These are phyloP conservation scores for Pleurotus sapidus DNA, from an alignment of 768 basidiomycete species.

Conservation along the genomic window DNA sequence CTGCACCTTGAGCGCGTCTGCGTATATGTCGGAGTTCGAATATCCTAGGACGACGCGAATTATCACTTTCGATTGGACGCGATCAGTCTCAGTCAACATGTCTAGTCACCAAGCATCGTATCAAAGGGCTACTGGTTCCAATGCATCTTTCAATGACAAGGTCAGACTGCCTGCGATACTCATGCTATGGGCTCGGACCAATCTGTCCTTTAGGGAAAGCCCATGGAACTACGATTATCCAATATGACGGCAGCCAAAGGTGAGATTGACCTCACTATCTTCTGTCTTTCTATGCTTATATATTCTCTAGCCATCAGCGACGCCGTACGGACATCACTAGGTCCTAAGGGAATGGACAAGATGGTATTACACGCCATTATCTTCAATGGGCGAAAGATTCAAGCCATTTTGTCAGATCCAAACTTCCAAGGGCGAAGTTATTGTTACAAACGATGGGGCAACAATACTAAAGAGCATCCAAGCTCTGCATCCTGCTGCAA, in stretches of 20 bases:
- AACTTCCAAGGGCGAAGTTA: constrained; percentile 93
- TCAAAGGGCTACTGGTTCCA: constrained; percentile 52
- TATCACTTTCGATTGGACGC: constrained; percentile 26
- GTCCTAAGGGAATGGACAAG: constrained; percentile 99
- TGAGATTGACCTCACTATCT: constrained; percentile 22
- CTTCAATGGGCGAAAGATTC: neutral
- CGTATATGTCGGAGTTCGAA: constrained; percentile 16
- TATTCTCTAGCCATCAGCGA: constrained; percentile 81
- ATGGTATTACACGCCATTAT: constrained; percentile 55
- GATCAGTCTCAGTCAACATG: constrained; percentile 28
- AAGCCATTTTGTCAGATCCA: constrained; percentile 63
- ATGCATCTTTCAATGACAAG: constrained; percentile 87
- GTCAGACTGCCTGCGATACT: constrained; percentile 27
- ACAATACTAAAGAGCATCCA: constrained; percentile 96
- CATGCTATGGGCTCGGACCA: neutral
- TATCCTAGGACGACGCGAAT: constrained; percentile 1
- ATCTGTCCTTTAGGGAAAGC: constrained; percentile 70
- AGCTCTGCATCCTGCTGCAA: constrained; percentile 95
- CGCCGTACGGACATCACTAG: constrained; percentile 94
- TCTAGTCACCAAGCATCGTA: constrained; percentile 34
- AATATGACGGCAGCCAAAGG: constrained; percentile 99
- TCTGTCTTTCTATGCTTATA: constrained; percentile 13
- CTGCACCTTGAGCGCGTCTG: neutral
- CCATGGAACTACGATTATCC: constrained; percentile 95
- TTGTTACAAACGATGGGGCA: constrained; percentile 98